Percentiles rank a stretch among this genome's conserved stretches.
Conservation (phyloP, 1,284 basidiomycete species). For the Heterobasidion annosum region DNA sequence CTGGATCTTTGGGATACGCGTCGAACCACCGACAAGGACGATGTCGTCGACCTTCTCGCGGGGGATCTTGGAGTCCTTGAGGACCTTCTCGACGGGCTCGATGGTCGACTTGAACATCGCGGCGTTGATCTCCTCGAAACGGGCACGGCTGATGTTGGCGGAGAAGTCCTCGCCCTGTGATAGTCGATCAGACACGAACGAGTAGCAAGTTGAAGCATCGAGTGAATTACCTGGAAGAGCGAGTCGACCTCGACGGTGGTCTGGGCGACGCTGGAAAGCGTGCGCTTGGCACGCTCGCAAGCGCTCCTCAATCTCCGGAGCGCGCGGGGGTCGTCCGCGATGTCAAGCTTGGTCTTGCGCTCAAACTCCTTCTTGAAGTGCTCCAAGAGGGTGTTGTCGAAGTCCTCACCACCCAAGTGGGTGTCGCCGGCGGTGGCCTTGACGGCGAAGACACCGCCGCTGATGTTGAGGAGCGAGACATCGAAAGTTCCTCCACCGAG, state of each 20-base stretch:
- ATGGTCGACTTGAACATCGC: constrained; percentile 92
- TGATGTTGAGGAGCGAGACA: constrained; percentile 95
- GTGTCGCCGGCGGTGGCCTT: constrained; percentile 98
- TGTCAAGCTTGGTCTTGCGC: constrained; percentile 95
- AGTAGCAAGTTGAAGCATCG: background rate
- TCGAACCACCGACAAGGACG: constrained; percentile 98
- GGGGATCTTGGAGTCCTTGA: constrained; percentile 98
- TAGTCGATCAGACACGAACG: constrained; percentile 1
- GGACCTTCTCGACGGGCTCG: constrained; percentile 97
- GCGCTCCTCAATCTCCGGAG: constrained; percentile 92
- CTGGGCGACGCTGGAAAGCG: constrained; percentile 95
- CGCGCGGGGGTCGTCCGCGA: constrained; percentile 93
- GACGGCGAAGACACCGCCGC: constrained; percentile 94
- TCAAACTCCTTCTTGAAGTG: constrained; percentile 99
- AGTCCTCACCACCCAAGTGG: constrained; percentile 96
- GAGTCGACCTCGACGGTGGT: constrained; percentile 99
- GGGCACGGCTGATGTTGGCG: constrained; percentile 94
- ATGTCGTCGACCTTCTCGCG: constrained; percentile 98
- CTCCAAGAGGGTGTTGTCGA: constrained; percentile 95
- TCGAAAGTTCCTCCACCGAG: constrained; percentile 99
- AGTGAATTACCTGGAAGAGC: constrained; percentile 72
- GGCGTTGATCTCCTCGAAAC: constrained; percentile 99
- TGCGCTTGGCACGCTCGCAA: constrained; percentile 99
- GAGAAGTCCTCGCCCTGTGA: constrained; percentile 85
- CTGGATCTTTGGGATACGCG: constrained; percentile 99